Evolutionary conservation across 2,329 filamentous ascomycete genomes (phyloP).

Genomic region (Rutstroemia sp.): DNA sequence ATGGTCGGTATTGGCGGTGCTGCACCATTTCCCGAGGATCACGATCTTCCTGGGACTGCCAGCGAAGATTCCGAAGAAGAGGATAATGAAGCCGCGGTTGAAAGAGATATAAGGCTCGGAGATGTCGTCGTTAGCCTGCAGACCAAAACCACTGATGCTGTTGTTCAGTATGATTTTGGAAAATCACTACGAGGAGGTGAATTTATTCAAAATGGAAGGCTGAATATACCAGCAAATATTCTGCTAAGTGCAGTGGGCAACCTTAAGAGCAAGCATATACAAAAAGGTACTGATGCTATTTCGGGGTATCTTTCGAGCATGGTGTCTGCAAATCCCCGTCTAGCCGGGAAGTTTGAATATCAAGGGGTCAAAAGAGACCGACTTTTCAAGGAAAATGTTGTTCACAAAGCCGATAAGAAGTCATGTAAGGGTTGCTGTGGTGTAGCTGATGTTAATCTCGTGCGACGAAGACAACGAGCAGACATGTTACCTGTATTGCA

Average conservation of each 20-base stretch:
- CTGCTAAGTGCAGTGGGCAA: not conserved
- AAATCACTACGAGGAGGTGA: conserved; percentile 7
- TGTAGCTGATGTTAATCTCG: not conserved
- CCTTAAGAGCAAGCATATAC: not conserved
- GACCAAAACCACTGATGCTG: conserved; percentile 10
- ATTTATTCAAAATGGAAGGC: not conserved
- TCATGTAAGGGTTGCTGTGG: conserved; percentile 1
- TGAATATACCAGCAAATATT: conserved; percentile 1
- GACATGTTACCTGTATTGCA: conserved; percentile 32
- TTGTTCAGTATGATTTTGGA: conserved; percentile 26
- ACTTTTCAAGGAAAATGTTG: conserved; percentile 22
- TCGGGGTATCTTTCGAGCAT: not conserved
- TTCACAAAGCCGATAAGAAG: conserved; percentile 11
- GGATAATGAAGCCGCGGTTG: conserved; percentile 1
- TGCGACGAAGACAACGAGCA: not conserved
- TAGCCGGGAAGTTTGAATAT: conserved; percentile 3
- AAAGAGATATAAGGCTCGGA: conserved; percentile 13
- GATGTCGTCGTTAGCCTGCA: conserved; percentile 15
- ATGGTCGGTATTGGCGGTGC: conserved; percentile 38
- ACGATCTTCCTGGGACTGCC: conserved; percentile 9
- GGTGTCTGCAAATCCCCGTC: not conserved
- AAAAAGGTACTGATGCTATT: not conserved
- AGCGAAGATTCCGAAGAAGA: not conserved
- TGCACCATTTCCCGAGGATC: conserved; percentile 14
- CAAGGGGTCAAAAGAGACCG: conserved; percentile 19